Evolutionary conservation across 139 green algal species (phyloP).

Genomic region (Choricystis sp.): DNA sequence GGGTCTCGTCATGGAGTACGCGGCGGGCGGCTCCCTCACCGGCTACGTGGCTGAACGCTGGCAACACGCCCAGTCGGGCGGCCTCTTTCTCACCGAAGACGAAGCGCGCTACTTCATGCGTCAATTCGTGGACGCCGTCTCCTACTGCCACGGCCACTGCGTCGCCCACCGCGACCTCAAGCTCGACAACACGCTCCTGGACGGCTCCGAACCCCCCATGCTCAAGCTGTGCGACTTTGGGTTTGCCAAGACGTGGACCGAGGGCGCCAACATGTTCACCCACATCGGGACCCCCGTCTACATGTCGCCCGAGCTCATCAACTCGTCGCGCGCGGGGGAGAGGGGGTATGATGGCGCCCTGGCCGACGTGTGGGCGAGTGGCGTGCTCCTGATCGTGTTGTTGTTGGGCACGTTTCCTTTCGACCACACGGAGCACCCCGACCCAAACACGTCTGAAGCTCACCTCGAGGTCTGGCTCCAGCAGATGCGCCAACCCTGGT

Average conservation of each 20-base stretch:
- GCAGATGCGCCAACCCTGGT: conserved; percentile 32
- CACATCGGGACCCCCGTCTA: conserved; percentile 68
- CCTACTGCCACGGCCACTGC: conserved; percentile 72
- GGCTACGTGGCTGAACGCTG: conserved; percentile 46
- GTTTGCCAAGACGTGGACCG: conserved; percentile 44
- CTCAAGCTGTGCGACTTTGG: conserved; percentile 72
- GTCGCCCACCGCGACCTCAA: conserved; percentile 68
- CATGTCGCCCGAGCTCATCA: conserved; percentile 62
- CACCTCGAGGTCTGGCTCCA: conserved; percentile 43
- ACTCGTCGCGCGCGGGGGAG: conserved; percentile 14
- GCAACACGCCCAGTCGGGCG: conserved; percentile 37
- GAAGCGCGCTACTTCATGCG: conserved; percentile 79
- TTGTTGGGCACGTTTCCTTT: conserved; percentile 60
- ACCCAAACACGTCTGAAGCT: conserved; percentile 49
- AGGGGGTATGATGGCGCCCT: conserved; percentile 35
- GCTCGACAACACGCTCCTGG: conserved; percentile 69
- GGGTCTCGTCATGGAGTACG: conserved; percentile 34
- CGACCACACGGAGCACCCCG: conserved; percentile 41
- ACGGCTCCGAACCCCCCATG: conserved; percentile 37
- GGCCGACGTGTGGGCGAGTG: conserved; percentile 59
- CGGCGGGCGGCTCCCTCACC: conserved; percentile 45
- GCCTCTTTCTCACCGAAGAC: conserved; percentile 58
- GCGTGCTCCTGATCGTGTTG: conserved; percentile 69
- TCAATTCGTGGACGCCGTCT: conserved; percentile 75
- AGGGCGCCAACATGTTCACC: conserved; percentile 58